Conservation (phyloP, 2,329 filamentous ascomycete genomes). For the Aspergillus hortae region DNA sequence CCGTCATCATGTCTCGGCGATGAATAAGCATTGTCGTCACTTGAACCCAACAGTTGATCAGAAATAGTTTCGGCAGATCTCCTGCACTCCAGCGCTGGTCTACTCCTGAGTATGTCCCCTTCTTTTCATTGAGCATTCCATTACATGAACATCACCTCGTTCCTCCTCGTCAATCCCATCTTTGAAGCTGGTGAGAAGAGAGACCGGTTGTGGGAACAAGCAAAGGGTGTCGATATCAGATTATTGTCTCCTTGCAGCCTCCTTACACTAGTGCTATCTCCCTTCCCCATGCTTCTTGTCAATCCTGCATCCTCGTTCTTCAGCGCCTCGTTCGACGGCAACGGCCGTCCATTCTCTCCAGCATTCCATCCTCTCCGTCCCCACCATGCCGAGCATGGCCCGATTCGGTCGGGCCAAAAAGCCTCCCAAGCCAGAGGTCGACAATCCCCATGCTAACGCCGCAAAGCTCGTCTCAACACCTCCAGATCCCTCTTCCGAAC, state of each 20-base stretch:
- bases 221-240: background rate
- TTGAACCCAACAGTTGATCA: background rate
- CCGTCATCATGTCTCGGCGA: slow-evolving; percentile 19
- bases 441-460: slow-evolving; percentile 23
- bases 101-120: slow-evolving; percentile 23
- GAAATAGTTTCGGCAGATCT: slow-evolving; percentile 19
- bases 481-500: slow-evolving; percentile 19
- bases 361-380: slow-evolving; percentile 11
- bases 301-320: slow-evolving; percentile 6
- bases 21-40: slow-evolving; percentile 19
- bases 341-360: slow-evolving; percentile 4
- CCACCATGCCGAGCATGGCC: slow-evolving; percentile 23
- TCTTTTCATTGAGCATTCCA: background rate
- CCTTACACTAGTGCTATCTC: background rate
- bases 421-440: slow-evolving; percentile 17
- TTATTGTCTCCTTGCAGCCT: slow-evolving; percentile 5
- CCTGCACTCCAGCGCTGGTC: slow-evolving; percentile 23
- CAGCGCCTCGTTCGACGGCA: slow-evolving; percentile 6
- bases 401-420: slow-evolving; percentile 30
- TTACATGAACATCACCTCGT: background rate
- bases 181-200: background rate
- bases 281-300: background rate
- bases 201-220: background rate
- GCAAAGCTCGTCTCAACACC: slow-evolving; percentile 16
- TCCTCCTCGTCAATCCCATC: background rate